These are phyloP conservation scores for Leishmania turanica DNA, from an alignment of 208 protist genomes.

Conservation along the genomic window DNA sequence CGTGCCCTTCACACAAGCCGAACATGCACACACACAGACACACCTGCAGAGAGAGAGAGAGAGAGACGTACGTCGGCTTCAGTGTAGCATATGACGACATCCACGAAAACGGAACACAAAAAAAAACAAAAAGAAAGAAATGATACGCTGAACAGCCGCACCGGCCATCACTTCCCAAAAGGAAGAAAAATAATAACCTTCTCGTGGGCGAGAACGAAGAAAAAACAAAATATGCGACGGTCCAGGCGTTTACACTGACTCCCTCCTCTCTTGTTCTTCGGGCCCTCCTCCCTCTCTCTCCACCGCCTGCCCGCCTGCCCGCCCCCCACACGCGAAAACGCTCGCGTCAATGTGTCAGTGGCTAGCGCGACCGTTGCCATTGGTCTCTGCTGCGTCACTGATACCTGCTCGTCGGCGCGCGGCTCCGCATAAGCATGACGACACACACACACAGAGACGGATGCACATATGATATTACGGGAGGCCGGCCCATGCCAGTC, in stretches of 20 bases:
- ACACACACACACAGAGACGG: not conserved
- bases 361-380: not conserved
- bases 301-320: no score
- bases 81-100: not conserved
- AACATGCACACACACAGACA: not conserved
- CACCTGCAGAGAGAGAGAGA: not conserved
- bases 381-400: not conserved
- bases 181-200: not conserved
- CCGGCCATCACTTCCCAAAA: no score
- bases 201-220: not conserved
- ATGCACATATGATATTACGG: not conserved
- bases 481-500: not conserved
- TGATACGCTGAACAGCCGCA: not conserved
- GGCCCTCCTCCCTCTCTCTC: not conserved
- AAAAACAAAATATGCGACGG: not conserved
- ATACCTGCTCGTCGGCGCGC: not conserved
- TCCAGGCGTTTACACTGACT: not conserved
- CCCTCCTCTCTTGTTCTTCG: not conserved
- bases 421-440: not conserved
- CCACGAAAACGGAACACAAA: not conserved
- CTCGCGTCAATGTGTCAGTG: not conserved
- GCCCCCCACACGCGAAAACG: not conserved
- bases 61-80: not conserved
- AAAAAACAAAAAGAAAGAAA: not conserved
- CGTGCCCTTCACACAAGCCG: not conserved